phyloP scores from a whole-genome alignment of 1,284 basidiomycete species.

The Leccinum griseonigrum region DNA sequence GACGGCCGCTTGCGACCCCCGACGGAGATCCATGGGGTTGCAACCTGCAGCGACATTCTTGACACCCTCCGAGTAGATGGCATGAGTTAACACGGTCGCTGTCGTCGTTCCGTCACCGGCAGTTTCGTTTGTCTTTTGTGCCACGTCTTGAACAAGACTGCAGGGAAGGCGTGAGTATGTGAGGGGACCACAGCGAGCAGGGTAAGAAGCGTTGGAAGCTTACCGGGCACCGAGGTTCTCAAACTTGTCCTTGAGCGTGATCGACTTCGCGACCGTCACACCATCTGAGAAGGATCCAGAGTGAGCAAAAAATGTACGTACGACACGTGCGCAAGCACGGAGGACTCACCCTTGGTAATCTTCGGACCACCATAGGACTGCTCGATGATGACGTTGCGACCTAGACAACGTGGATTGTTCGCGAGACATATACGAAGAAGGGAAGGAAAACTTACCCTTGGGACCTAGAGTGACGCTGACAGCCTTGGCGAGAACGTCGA shows the following conservation, averaged over 20 bases:
- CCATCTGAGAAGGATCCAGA: conserved; percentile 58
- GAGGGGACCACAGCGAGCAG: background rate
- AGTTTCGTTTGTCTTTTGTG: conserved; percentile 95
- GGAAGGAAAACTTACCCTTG: conserved; percentile 62
- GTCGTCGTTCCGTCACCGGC: conserved; percentile 99
- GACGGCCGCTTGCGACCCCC: conserved; percentile 94
- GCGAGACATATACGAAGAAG: background rate
- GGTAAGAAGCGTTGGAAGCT: conserved; percentile 27
- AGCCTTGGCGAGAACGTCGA: conserved; percentile 94
- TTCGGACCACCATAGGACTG: conserved; percentile 97
- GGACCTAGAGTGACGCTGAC: conserved; percentile 95
- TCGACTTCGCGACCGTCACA: conserved; percentile 97
- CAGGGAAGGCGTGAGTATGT: background rate
- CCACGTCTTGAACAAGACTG: conserved; percentile 93
- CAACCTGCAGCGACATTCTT: conserved; percentile 99
- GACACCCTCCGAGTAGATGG: conserved; percentile 98
- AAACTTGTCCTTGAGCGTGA: conserved; percentile 95
- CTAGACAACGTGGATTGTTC: conserved; percentile 39
- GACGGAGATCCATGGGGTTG: conserved; percentile 99
- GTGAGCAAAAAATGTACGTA: background rate
- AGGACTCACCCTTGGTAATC: conserved; percentile 84
- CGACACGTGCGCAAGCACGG: background rate
- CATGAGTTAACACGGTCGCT: conserved; percentile 93
- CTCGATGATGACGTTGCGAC: conserved; percentile 98
- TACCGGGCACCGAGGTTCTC: conserved; percentile 98